Conservation (phyloP, 306 rosid species). For the Leucaena leucocephala region DNA sequence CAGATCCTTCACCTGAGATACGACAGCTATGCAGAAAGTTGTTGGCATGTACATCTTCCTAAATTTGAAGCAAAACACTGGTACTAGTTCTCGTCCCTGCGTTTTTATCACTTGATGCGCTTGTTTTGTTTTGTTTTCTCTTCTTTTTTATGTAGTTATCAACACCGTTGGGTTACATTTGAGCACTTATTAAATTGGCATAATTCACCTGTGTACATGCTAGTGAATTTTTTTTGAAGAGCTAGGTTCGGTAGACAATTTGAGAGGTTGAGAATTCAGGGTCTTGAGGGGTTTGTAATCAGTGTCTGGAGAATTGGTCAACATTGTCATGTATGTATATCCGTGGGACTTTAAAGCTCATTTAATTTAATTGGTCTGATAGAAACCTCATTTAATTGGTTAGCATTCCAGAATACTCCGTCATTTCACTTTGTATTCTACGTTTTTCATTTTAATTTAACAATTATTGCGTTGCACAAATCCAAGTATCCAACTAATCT, state of each 20-base stretch:
- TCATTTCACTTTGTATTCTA: no score
- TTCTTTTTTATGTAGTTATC: no score
- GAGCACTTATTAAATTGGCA: no score
- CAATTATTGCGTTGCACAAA: no score
- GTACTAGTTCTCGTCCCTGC: not conserved
- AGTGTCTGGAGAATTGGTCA: no score
- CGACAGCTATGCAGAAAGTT: conserved; percentile 71
- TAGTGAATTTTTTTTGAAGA: conserved; percentile 10
- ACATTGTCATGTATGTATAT: not conserved
- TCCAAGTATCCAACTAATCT: no score
- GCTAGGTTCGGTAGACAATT: conserved; percentile 15
- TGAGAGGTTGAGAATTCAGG: not conserved
- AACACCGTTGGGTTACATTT: no score
- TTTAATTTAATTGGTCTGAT: no score
- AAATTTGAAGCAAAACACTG: conserved; percentile 24
- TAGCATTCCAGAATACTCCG: not conserved
- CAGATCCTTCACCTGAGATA: conserved; percentile 70
- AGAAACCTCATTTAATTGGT: not conserved
- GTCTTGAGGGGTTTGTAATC: not conserved
- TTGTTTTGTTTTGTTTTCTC: no score
- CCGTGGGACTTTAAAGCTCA: not conserved
- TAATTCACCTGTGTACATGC: not conserved
- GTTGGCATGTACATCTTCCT: conserved; percentile 69
- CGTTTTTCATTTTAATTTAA: no score
- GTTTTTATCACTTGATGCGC: no score